phyloP scores from a whole-genome alignment of 148 eudicot species.

The Dysphania ambrosioides region DNA sequence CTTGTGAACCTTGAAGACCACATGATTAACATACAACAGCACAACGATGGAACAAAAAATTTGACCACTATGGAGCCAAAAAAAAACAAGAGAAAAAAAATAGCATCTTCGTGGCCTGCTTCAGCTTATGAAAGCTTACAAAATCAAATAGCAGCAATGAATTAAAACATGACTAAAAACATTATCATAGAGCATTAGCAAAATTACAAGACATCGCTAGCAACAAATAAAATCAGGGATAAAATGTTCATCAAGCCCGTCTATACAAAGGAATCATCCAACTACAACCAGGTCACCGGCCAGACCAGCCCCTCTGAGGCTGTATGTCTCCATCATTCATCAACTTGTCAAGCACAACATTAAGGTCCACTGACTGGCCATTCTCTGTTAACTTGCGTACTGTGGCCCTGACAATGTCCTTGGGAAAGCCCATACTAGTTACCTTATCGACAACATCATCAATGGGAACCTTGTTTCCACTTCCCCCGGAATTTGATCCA shows the following conservation, averaged over 20 bases:
- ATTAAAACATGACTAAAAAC: background rate
- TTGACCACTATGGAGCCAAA: background rate
- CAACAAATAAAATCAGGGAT: background rate
- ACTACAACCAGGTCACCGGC: slow-evolving; percentile 36
- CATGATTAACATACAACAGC: background rate
- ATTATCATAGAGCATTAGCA: slow-evolving; percentile 8
- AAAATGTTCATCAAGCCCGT: slow-evolving; percentile 23
- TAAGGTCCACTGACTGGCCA: slow-evolving; percentile 84
- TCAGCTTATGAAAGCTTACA: background rate
- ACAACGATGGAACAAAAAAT: background rate
- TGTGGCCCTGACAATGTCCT: slow-evolving; percentile 82
- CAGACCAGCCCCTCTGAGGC: slow-evolving; percentile 62
- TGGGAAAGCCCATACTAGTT: slow-evolving; percentile 82
- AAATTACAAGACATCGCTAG: slow-evolving; percentile 8
- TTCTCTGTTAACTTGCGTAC: slow-evolving; percentile 75
- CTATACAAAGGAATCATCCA: slow-evolving; percentile 27
- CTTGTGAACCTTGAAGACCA: background rate
- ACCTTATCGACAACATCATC: slow-evolving; percentile 89
- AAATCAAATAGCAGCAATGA: slow-evolving; percentile 6
- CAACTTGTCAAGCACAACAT: slow-evolving; percentile 83
- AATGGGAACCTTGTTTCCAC: slow-evolving; percentile 75
- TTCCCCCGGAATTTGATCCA: slow-evolving; percentile 57
- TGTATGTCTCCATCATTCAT: slow-evolving; percentile 81
- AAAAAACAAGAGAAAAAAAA: too few species aligned
- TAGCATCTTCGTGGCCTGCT: background rate